Evolutionary conservation across 2,329 filamentous ascomycete species (phyloP), one percentile per base, ranked within the genome.

Genomic region (Ustulina deusta): DNA sequence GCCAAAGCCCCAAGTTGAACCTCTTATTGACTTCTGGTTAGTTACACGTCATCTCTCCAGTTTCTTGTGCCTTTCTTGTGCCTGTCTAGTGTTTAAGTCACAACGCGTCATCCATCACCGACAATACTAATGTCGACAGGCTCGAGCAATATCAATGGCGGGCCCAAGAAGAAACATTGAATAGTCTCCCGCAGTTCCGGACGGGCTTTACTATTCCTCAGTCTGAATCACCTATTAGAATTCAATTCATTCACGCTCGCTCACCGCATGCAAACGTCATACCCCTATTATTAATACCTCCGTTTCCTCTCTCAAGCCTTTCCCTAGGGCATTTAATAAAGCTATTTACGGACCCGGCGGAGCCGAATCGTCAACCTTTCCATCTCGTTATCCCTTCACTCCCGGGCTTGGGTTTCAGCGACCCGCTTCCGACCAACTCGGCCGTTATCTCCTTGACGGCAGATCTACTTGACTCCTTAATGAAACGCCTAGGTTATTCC

Each of bases 351-450:
- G 80, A 87, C 25, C 87, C 88, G 1, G 79, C 84, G 10, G 81
- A 83, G 71, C 73, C 77, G 61, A 72, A 74, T 48, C 73, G 78
- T 20, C 85, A 87, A 66, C 83, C 88, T 0, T 92, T 92, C 73
- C 87, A 92, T 73, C 75, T 92, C n/a, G 84, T 92, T 22, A 86
- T 87, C 22, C 90, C 90, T 0, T 88, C 87, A 49, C 83, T 92
- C 22, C 89, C 90, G 0, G 90, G 89, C 0, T 81, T 90, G 52
- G 90, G 89, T 17, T 92, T 92, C 74, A 91, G 89, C 76, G 89
- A 91, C 76, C 81, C 88, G 1, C 81, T 90, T 44, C 80, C 82
- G 0, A 81, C 82, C 62, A 83, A 84, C 55, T 79, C 78, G 7
- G 81, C 84, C 73, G 82, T 84, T n/a, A 77, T 88, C 63, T 75